Conservation (phyloP, 106 monocot genomes). For the Apostasia shenzhenica region DNA sequence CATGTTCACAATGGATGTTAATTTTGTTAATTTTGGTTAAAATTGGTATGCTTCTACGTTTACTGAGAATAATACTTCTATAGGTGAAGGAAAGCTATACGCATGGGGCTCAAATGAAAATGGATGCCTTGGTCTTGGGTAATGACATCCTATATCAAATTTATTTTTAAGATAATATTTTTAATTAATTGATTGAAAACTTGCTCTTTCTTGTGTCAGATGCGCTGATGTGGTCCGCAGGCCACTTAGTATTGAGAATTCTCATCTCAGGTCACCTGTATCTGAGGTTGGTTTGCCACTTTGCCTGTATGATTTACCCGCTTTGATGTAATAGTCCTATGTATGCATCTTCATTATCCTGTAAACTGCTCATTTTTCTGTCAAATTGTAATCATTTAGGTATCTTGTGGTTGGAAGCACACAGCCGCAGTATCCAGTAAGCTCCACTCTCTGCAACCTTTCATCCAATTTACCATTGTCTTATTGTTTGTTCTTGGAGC, state of each 20-base stretch:
- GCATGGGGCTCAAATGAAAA: slow-evolving; percentile 99
- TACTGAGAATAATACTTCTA: not conserved
- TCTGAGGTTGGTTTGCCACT: slow-evolving; percentile 55
- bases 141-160: slow-evolving; percentile 8
- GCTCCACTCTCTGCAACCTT: not conserved
- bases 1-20: no score
- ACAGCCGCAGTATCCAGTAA: slow-evolving; percentile 88
- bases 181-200: not conserved
- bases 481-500: not conserved
- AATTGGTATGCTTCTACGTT: no score
- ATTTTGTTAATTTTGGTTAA: no score
- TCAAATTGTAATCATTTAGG: slow-evolving; percentile 29
- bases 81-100: slow-evolving; percentile 65
- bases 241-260: slow-evolving; percentile 53
- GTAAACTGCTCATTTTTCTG: not conserved
- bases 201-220: slow-evolving; percentile 26
- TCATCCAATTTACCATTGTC: not conserved
- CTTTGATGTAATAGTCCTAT: not conserved
- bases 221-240: slow-evolving; percentile 40
- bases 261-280: slow-evolving; percentile 47
- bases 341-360: not conserved
- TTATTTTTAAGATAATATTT: not conserved
- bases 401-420: slow-evolving; percentile 99
- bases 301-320: not conserved
- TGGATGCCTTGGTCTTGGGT: slow-evolving; percentile 98